These are phyloP conservation scores for Colletotrichum sp. DNA, from an alignment of 2,329 filamentous ascomycete genomes.

Conservation along the genomic window DNA sequence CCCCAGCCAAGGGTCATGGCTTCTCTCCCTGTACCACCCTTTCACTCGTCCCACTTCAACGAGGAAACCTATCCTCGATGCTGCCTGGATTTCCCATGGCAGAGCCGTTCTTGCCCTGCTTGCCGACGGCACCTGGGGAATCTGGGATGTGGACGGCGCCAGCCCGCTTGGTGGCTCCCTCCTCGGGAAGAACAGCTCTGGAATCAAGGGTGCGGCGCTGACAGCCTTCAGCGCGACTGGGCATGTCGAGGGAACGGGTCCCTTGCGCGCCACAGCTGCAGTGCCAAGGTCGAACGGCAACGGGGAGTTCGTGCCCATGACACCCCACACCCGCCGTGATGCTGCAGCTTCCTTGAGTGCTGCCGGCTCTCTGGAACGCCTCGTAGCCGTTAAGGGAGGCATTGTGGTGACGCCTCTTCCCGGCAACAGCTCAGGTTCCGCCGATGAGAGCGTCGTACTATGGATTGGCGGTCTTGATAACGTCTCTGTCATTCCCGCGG, in stretches of 20 bases:
- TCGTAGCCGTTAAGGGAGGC: constrained; percentile 57
- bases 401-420: constrained; percentile 55
- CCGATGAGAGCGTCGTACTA: constrained; percentile 60
- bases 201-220: constrained; percentile 61
- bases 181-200: constrained; percentile 55
- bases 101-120: constrained; percentile 63
- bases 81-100: constrained; percentile 66
- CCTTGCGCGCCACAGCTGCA: constrained; percentile 42
- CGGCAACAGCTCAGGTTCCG: constrained; percentile 40
- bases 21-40: constrained; percentile 65
- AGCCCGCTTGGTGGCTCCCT: constrained; percentile 53
- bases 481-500: constrained; percentile 59
- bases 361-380: constrained; percentile 51
- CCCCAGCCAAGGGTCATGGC: constrained; percentile 66
- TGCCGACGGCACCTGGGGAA: constrained; percentile 70
- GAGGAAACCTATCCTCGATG: constrained; percentile 66
- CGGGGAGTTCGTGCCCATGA: constrained; percentile 68
- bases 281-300: constrained; percentile 26
- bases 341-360: constrained; percentile 51
- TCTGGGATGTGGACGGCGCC: constrained; percentile 69
- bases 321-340: constrained; percentile 64
- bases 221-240: constrained; percentile 64
- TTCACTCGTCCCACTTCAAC: constrained; percentile 54
- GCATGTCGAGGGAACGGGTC: constrained; percentile 64
- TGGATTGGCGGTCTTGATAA: constrained; percentile 64